Evolutionary conservation across 2,329 filamentous ascomycete species (phyloP).

Genomic region (Geosmithia flava): DNA sequence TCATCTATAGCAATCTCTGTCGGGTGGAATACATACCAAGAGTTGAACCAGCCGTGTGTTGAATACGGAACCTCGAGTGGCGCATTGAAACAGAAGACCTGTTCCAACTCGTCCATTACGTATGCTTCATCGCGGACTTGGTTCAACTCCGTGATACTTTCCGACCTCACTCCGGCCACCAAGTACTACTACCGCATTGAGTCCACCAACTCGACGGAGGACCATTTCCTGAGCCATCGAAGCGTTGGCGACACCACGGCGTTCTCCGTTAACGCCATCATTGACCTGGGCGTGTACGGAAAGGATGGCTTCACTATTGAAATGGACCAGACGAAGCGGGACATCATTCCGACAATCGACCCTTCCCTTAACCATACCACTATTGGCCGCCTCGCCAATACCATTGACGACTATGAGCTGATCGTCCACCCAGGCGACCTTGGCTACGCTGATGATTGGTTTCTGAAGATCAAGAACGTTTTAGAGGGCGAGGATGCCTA

Average conservation of each 20-base stretch:
- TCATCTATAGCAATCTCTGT: conserved; percentile 30
- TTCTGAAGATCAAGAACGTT: conserved; percentile 28
- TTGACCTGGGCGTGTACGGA: conserved; percentile 37
- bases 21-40: conserved; percentile 43
- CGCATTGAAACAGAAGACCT: conserved; percentile 24
- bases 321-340: conserved; percentile 17
- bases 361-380: conserved; percentile 45
- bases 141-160: conserved; percentile 33
- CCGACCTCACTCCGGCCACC: conserved; percentile 33
- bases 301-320: conserved; percentile 16
- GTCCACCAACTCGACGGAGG: conserved; percentile 40
- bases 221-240: conserved; percentile 41
- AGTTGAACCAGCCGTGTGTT: conserved; percentile 33
- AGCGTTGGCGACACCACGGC: conserved; percentile 39
- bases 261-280: conserved; percentile 36
- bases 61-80: conserved; percentile 31
- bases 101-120: conserved; percentile 32
- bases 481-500: conserved; percentile 37
- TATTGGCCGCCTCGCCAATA: conserved; percentile 38
- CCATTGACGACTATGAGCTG: conserved; percentile 41
- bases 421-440: conserved; percentile 42
- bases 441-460: conserved; percentile 48
- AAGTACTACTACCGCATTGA: conserved; percentile 49
- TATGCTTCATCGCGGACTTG: conserved; percentile 42
- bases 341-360: conserved; percentile 16